A percentile compares a stretch with the other conserved stretches of the same genome.
phyloP scores from a whole-genome alignment of 495 filamentous ascomycete genomes.

The Penicillium daleae region DNA sequence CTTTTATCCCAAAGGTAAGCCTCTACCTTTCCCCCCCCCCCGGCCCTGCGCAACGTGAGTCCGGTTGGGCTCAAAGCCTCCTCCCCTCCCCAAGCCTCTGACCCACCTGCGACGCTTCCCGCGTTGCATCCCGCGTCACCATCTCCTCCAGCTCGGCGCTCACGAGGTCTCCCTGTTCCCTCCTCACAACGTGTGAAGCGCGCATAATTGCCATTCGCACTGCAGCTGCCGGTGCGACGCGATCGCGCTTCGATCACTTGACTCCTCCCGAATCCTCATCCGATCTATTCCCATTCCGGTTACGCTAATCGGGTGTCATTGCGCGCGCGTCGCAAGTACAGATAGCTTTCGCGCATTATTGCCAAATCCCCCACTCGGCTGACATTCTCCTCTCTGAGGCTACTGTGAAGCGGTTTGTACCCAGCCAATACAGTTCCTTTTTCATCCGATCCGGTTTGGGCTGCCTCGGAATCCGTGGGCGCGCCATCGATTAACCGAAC shows the following conservation, averaged over 20 bases:
- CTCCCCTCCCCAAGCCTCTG: constrained; percentile 26
- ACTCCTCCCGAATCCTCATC: constrained; percentile 20
- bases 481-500: constrained; percentile 40
- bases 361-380: constrained; percentile 43
- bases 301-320: constrained; percentile 34
- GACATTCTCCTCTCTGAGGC: constrained; percentile 40
- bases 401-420: constrained; percentile 51
- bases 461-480: constrained; percentile 30
- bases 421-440: constrained; percentile 38
- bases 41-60: constrained; percentile 41
- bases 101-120: constrained; percentile 44
- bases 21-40: background rate
- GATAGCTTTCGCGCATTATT: constrained; percentile 37
- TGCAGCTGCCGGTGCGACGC: constrained; percentile 28
- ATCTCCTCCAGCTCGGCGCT: constrained; percentile 10
- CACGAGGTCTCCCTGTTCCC: constrained; percentile 14
- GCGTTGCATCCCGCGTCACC: constrained; percentile 39
- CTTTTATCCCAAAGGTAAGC: background rate
- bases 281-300: constrained; percentile 23
- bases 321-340: constrained; percentile 44
- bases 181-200: constrained; percentile 27
- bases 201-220: constrained; percentile 39
- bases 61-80: constrained; percentile 26
- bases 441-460: constrained; percentile 36
- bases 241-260: constrained; percentile 20